These are phyloP conservation scores for Arachis stenosperma DNA, from an alignment of 306 rosid species.

Conservation along the genomic window DNA sequence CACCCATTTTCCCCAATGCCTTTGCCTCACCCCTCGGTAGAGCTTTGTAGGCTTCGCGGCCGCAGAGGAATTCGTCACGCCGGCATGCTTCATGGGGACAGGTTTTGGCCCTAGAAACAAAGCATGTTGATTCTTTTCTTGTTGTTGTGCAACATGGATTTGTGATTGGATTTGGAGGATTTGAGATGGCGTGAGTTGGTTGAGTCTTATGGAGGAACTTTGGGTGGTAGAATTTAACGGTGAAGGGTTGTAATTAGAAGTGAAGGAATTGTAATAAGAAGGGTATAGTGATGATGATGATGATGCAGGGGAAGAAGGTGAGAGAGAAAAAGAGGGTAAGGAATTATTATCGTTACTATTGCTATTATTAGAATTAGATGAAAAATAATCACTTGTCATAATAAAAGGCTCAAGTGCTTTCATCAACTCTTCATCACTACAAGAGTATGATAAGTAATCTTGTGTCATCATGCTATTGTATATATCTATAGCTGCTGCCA, in stretches of 20 bases:
- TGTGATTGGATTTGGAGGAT: slow-evolving; percentile 72
- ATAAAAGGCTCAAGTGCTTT: slow-evolving; percentile 70
- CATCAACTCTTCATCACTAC: slow-evolving; percentile 66
- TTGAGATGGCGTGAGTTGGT: slow-evolving; percentile 67
- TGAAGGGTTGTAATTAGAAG: slow-evolving; percentile 34
- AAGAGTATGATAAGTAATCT: slow-evolving; percentile 46
- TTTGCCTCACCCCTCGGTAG: slow-evolving; percentile 79
- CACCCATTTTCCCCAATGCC: slow-evolving; percentile 94
- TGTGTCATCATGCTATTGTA: slow-evolving; percentile 34
- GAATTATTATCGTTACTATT: neutral
- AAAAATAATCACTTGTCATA: slow-evolving; percentile 50
- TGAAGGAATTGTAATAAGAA: slow-evolving; percentile 33
- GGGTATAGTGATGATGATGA: neutral
- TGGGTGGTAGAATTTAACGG: slow-evolving; percentile 34
- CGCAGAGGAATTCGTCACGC: slow-evolving; percentile 29
- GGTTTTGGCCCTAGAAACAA: slow-evolving; percentile 50
- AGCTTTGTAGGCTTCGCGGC: slow-evolving; percentile 55
- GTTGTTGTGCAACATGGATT: slow-evolving; percentile 45
- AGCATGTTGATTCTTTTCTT: slow-evolving; percentile 26
- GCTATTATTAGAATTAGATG: slow-evolving; percentile 15
- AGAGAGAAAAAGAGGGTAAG: slow-evolving; percentile 21
- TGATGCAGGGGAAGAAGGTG: slow-evolving; percentile 2
- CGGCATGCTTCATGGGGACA: slow-evolving; percentile 60
- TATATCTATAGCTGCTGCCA: slow-evolving; percentile 59
- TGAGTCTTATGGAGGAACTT: slow-evolving; percentile 53